A percentile compares a stretch with the other conserved stretches of the same genome.
phyloP scores from a whole-genome alignment of 1,284 basidiomycete genomes.

The Neonothopanus nambi region DNA sequence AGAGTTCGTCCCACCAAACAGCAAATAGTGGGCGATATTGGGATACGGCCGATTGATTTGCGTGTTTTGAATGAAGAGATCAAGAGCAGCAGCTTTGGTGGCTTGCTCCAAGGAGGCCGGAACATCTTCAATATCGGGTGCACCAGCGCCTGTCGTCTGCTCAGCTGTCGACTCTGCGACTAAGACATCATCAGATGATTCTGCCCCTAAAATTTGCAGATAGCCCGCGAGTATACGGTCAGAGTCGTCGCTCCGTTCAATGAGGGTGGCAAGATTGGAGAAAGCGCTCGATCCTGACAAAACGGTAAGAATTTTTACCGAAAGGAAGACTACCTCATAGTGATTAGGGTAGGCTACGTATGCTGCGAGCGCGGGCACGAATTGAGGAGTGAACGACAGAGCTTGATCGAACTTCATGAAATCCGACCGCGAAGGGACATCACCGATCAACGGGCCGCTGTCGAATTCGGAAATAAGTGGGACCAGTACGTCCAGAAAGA shows the following conservation, averaged over 20 bases:
- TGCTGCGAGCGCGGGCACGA: constrained; percentile 82
- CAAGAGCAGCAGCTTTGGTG: constrained; percentile 79
- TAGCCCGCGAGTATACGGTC: constrained; percentile 86
- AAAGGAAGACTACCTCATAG: constrained; percentile 74
- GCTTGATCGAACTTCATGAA: constrained; percentile 81
- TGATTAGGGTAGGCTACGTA: constrained; percentile 77
- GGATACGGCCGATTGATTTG: constrained; percentile 66
- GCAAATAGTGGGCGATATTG: constrained; percentile 87
- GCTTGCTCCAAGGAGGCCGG: constrained; percentile 62
- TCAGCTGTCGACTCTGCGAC: constrained; percentile 59
- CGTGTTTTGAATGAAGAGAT: constrained; percentile 84
- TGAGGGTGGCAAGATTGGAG: constrained; percentile 73
- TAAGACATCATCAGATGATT: constrained; percentile 60
- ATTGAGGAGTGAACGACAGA: constrained; percentile 73
- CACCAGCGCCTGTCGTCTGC: constrained; percentile 69
- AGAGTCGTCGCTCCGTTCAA: constrained; percentile 85
- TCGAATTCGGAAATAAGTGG: constrained; percentile 74
- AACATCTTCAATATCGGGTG: constrained; percentile 50
- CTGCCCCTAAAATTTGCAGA: constrained; percentile 65
- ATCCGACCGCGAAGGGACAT: constrained; percentile 62
- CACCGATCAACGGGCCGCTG: constrained; percentile 52
- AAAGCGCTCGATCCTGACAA: constrained; percentile 64
- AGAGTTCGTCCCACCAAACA: constrained; percentile 65
- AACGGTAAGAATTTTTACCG: constrained; percentile 77
- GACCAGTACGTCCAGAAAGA: constrained; percentile 88